Evolutionary conservation across 2,329 filamentous ascomycete species (phyloP).

Genomic region (Pseudogymnoascus sp.): DNA sequence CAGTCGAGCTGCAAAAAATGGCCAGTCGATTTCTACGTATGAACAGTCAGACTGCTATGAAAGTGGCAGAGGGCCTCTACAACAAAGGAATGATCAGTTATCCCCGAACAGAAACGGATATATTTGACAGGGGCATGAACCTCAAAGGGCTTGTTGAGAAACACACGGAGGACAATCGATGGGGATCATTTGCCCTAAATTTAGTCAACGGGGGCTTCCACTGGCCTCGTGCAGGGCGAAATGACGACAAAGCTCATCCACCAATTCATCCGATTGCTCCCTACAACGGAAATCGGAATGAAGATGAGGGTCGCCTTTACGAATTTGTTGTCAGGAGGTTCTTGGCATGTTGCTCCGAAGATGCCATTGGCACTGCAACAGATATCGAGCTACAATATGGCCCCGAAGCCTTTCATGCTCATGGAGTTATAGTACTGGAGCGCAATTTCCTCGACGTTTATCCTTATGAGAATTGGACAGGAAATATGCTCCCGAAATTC

Average conservation of each 20-base stretch:
- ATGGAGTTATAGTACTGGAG: conserved; percentile 75
- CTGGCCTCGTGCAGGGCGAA: conserved; percentile 69
- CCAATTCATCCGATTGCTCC: conserved; percentile 94
- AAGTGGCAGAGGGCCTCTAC: conserved; percentile 76
- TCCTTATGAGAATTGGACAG: conserved; percentile 93
- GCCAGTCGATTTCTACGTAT: conserved; percentile 83
- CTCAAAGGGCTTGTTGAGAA: conserved; percentile 72
- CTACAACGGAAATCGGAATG: conserved; percentile 48
- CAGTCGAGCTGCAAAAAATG: conserved; percentile 93
- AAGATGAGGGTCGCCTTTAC: conserved; percentile 70
- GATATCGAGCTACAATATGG: conserved; percentile 81
- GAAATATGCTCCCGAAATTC: conserved; percentile 74
- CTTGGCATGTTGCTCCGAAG: conserved; percentile 89
- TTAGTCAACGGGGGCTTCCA: conserved; percentile 69
- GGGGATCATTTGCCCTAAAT: conserved; percentile 72
- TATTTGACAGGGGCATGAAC: conserved; percentile 86
- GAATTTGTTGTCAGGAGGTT: conserved; percentile 90
- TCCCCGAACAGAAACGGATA: conserved; percentile 91
- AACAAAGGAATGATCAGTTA: conserved; percentile 96
- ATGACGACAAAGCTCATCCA: conserved; percentile 95
- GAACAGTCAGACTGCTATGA: conserved; percentile 86
- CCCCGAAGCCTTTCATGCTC: conserved; percentile 65
- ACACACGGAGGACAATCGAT: conserved; percentile 65
- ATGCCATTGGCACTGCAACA: conserved; percentile 78
- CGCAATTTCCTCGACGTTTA: conserved; percentile 94